Conservation (phyloP, 192 early-diverging fungal genomes). For the Entomortierella lignicola region DNA sequence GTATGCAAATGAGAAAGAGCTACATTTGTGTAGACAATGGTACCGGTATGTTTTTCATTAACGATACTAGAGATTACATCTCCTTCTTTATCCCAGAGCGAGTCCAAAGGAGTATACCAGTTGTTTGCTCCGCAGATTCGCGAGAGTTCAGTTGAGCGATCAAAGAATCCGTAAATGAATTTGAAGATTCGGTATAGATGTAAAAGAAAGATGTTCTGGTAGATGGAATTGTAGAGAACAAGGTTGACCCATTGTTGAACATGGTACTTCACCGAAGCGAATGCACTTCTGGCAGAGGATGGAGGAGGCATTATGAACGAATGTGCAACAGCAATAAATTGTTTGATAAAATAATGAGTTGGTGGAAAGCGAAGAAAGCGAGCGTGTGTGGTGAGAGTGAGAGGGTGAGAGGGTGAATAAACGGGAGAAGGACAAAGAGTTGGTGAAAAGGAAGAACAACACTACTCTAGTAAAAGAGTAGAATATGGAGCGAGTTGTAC, state of each 20-base stretch:
- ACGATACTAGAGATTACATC: slow-evolving; percentile 18
- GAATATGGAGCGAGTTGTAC: background rate
- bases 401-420: too few relatives aligned
- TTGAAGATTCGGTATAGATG: slow-evolving; percentile 69
- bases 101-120: slow-evolving; percentile 27
- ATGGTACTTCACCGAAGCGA: slow-evolving; percentile 34
- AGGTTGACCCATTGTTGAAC: slow-evolving; percentile 60
- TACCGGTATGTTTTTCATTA: slow-evolving; percentile 18
- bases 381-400: too few relatives aligned
- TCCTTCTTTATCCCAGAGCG: slow-evolving; percentile 29
- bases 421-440: background rate
- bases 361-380: too few relatives aligned
- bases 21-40: slow-evolving; percentile 20
- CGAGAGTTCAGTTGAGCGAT: slow-evolving; percentile 72
- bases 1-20: background rate
- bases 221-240: slow-evolving; percentile 61
- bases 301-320: slow-evolving; percentile 2
- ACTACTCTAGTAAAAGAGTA: background rate
- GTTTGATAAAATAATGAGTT: too few relatives aligned
- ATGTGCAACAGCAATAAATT: background rate
- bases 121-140: slow-evolving; percentile 52
- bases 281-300: background rate
- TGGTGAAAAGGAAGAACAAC: background rate
- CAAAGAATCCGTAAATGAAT: slow-evolving; percentile 59
- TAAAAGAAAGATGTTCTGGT: slow-evolving; percentile 60